phyloP scores from a whole-genome alignment of 495 filamentous ascomycete genomes.

The Lasiosphaeria miniovina region DNA sequence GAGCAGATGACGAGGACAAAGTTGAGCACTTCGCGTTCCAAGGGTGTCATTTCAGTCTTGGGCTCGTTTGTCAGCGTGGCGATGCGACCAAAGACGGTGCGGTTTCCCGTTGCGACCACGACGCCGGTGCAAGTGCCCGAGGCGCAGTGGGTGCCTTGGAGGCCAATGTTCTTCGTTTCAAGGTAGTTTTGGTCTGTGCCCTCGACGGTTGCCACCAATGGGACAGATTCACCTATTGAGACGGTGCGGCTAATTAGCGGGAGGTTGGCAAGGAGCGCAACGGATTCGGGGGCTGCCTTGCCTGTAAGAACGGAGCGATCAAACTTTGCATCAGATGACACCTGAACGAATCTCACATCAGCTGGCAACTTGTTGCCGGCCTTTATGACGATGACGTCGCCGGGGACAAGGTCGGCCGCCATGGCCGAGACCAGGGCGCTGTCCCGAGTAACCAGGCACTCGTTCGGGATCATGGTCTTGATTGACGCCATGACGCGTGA shows the following conservation, averaged over 20 bases:
- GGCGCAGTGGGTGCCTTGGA: conserved; percentile 68
- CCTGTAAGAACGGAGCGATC: conserved; percentile 70
- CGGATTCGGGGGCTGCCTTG: conserved; percentile 22
- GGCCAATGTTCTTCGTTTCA: conserved; percentile 68
- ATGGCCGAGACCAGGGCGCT: conserved; percentile 45
- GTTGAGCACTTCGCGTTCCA: conserved; percentile 64
- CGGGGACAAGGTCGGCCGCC: conserved; percentile 61
- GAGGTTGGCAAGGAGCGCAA: not conserved
- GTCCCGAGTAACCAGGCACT: conserved; percentile 60
- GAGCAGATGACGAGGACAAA: conserved; percentile 63
- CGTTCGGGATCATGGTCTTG: conserved; percentile 64
- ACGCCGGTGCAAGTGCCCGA: conserved; percentile 63
- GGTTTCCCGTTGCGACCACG: conserved; percentile 55
- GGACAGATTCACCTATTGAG: conserved; percentile 56
- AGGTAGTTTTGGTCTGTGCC: conserved; percentile 68
- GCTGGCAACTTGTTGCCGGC: conserved; percentile 67
- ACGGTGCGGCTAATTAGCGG: conserved; percentile 4
- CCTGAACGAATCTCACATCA: conserved; percentile 62
- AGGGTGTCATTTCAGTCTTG: conserved; percentile 57
- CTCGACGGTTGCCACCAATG: conserved; percentile 57
- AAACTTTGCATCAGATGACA: conserved; percentile 65
- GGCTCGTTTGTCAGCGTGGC: conserved; percentile 63
- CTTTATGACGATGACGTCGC: conserved; percentile 61
- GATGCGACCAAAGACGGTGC: conserved; percentile 66
- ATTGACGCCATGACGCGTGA: conserved; percentile 64